phyloP scores from a whole-genome alignment of 768 basidiomycete genomes.

The Galerina sulciceps region DNA sequence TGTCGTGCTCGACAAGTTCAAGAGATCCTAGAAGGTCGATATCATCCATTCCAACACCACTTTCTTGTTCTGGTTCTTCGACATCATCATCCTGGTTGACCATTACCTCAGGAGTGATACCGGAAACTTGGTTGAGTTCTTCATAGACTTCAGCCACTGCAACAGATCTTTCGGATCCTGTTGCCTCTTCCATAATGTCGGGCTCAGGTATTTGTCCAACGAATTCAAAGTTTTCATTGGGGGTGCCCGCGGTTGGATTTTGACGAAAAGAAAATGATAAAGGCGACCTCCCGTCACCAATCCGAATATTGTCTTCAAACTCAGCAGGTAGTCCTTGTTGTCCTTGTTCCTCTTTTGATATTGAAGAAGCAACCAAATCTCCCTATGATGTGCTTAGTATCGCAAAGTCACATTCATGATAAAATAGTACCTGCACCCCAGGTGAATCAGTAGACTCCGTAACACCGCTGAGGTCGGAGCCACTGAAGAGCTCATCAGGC shows the following conservation, averaged over 20 bases:
- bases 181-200: too few relatives aligned
- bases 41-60: not conserved
- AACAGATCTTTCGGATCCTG: too few relatives aligned
- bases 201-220: too few relatives aligned
- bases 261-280: too few relatives aligned
- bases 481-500: constrained; percentile 30
- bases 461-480: constrained; percentile 39
- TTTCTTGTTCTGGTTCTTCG: not conserved
- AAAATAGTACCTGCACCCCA: constrained; percentile 23
- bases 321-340: too few relatives aligned
- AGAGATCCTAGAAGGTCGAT: not conserved
- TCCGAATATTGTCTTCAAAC: too few relatives aligned
- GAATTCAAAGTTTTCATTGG: too few relatives aligned
- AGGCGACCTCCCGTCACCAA: too few relatives aligned
- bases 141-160: not conserved
- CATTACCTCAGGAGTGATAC: not conserved
- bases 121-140: not conserved
- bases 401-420: not conserved
- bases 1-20: constrained; percentile 23
- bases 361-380: too few relatives aligned
- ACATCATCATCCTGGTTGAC: not conserved
- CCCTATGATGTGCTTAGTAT: not conserved
- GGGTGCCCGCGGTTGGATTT: too few relatives aligned
- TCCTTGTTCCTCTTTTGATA: too few relatives aligned
- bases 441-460: constrained; percentile 31